Conservation (phyloP, 768 basidiomycete species). For the Leucosporidium scottii region DNA sequence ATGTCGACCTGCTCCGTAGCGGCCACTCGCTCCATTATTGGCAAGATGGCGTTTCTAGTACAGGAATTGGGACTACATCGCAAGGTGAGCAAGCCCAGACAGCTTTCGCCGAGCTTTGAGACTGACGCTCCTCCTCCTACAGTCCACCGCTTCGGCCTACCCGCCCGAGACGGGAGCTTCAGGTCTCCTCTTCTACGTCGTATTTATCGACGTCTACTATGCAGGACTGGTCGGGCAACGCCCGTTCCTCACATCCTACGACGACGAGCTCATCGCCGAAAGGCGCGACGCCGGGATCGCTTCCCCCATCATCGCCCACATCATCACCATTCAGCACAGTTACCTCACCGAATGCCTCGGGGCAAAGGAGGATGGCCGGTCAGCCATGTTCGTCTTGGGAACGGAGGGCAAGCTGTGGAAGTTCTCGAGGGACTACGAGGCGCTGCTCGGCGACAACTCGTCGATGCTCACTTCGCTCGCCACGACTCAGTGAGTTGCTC, state of each 20-base stretch:
- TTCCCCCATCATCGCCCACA: conserved; percentile 1
- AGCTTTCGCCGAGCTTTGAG: neutral
- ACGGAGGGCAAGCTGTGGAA: neutral
- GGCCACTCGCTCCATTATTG: neutral
- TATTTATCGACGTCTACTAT: neutral
- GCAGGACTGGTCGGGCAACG: neutral
- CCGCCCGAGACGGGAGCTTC: neutral
- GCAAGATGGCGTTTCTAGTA: neutral
- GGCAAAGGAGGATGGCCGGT: neutral
- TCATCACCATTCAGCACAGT: neutral
- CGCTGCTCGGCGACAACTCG: neutral
- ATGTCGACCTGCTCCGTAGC: neutral
- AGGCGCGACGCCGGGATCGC: neutral
- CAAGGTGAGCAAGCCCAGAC: neutral
- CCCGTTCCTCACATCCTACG: neutral
- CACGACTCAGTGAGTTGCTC: conserved; percentile 1
- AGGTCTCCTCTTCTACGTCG: neutral
- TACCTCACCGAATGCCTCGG: no score
- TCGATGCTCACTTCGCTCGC: neutral
- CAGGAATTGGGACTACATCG: conserved; percentile 3
- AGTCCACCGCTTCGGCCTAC: neutral
- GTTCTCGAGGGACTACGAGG: neutral
- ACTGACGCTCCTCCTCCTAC: no score
- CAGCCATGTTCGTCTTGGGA: neutral
- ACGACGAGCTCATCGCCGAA: conserved; percentile 7